A percentile compares a stretch with the other conserved stretches of the same genome.
These are phyloP conservation scores for Teunomyces lycoperdinae DNA, from an alignment of 805 yeast genomes.

Conservation along the genomic window DNA sequence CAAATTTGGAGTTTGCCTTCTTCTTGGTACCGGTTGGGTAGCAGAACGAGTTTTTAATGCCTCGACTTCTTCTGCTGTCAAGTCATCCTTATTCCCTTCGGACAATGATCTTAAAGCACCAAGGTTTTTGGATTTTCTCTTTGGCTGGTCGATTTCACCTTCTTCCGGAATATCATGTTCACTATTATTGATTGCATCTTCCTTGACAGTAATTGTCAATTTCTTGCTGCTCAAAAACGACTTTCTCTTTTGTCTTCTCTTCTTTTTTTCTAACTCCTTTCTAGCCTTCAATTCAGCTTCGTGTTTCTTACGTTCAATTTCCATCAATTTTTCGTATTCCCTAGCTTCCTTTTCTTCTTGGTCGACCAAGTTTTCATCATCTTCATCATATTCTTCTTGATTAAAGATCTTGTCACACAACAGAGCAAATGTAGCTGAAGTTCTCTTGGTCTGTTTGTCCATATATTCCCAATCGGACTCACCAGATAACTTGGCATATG, in stretches of 20 bases:
- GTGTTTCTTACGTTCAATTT: slow-evolving; percentile 45
- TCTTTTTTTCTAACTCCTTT: slow-evolving; percentile 45
- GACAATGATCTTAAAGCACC: slow-evolving; percentile 34
- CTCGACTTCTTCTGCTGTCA: slow-evolving; percentile 46
- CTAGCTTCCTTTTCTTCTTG: slow-evolving; percentile 41
- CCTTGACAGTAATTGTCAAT: slow-evolving; percentile 35
- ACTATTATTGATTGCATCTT: slow-evolving; percentile 21
- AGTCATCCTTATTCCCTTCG: slow-evolving; percentile 30
- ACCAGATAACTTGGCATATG: slow-evolving; percentile 67
- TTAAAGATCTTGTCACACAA: slow-evolving; percentile 74
- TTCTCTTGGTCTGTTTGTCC: slow-evolving; percentile 70
- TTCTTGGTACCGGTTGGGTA: slow-evolving; percentile 37
- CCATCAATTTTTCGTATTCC: slow-evolving; percentile 48
- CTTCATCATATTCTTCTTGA: slow-evolving; percentile 54
- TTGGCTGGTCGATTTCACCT: slow-evolving; percentile 32
- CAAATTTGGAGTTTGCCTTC: slow-evolving; percentile 35
- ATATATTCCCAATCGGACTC: slow-evolving; percentile 67
- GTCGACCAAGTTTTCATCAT: slow-evolving; percentile 45
- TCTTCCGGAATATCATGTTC: slow-evolving; percentile 23
- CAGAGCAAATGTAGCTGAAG: slow-evolving; percentile 75
- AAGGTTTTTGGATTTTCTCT: slow-evolving; percentile 30
- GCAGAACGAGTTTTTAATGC: slow-evolving; percentile 44
- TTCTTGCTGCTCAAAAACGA: slow-evolving; percentile 38
- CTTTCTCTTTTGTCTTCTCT: slow-evolving; percentile 38
- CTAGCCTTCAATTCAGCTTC: slow-evolving; percentile 52